These are phyloP conservation scores for Alternaria rosae DNA, from an alignment of 2,329 filamentous ascomycete genomes.

Conservation along the genomic window DNA sequence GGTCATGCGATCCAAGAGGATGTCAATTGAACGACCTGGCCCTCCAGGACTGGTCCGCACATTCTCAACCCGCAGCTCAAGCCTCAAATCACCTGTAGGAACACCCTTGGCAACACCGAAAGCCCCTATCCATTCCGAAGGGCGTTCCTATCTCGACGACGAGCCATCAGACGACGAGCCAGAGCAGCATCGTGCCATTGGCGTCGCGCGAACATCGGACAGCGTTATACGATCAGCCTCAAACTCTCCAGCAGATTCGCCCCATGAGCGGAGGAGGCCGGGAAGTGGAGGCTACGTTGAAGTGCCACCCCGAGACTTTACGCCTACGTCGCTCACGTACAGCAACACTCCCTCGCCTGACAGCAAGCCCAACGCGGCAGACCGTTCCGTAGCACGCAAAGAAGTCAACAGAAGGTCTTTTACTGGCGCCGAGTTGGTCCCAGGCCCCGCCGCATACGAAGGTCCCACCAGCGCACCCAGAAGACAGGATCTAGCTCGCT, in stretches of 20 bases:
- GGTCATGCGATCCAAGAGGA: slow-evolving; percentile 45
- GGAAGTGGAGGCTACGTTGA: slow-evolving; percentile 39
- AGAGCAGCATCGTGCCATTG: slow-evolving; percentile 45
- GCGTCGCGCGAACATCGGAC: slow-evolving; percentile 54
- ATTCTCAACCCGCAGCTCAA: slow-evolving; percentile 41
- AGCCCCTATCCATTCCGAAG: slow-evolving; percentile 22
- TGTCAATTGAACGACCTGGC: slow-evolving; percentile 46
- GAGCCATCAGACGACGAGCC: slow-evolving; percentile 35
- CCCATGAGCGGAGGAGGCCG: slow-evolving; percentile 21
- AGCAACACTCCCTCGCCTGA: slow-evolving; percentile 42
- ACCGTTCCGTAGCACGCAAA: slow-evolving; percentile 30
- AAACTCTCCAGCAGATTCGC: slow-evolving; percentile 32
- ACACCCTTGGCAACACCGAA: slow-evolving; percentile 31
- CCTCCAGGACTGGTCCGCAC: slow-evolving; percentile 46
- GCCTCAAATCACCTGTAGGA: slow-evolving; percentile 28
- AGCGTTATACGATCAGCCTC: slow-evolving; percentile 42
- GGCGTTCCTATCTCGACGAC: slow-evolving; percentile 41
- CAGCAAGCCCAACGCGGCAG: slow-evolving; percentile 22
- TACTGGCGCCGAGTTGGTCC: slow-evolving; percentile 9
- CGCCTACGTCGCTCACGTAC: slow-evolving; percentile 26
- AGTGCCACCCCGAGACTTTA: slow-evolving; percentile 34
- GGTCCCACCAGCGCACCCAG: slow-evolving; percentile 24
- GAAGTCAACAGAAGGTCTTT: slow-evolving; percentile 26
- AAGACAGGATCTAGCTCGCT: slow-evolving; percentile 30
- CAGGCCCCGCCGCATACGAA: slow-evolving; percentile 8